Evolutionary conservation across 495 filamentous ascomycete genomes (phyloP).

Genomic region (Tuber microsphaerosporum): DNA sequence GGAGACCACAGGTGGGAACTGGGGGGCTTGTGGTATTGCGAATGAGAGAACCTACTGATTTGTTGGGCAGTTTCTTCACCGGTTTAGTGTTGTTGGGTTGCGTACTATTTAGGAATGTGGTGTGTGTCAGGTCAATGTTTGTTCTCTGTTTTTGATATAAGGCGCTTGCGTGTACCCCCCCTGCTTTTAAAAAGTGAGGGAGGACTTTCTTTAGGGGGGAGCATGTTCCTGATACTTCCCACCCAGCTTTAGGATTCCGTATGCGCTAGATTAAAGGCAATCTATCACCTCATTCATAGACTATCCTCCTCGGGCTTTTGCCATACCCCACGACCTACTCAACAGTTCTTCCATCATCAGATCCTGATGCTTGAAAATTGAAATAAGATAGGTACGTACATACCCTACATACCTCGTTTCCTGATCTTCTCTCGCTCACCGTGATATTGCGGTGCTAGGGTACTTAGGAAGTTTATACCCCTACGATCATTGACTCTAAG

Average conservation of each 20-base stretch:
- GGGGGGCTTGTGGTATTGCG: neutral
- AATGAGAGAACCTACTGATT: neutral
- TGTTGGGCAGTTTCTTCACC: neutral
- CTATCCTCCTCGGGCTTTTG: neutral
- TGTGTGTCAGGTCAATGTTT: neutral
- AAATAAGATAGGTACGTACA: neutral
- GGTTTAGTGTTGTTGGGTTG: neutral
- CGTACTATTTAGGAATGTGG: neutral
- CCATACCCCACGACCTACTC: neutral
- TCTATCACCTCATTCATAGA: neutral
- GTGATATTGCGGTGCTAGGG: neutral
- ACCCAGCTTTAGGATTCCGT: neutral
- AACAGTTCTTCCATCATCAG: neutral
- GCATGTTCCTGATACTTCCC: neutral
- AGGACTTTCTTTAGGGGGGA: neutral
- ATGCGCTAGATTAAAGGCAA: neutral
- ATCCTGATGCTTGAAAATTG: neutral
- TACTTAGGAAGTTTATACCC: neutral
- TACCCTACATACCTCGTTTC: neutral
- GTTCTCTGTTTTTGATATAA: neutral
- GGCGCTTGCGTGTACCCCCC: neutral
- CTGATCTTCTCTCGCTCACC: neutral
- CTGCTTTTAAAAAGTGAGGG: neutral
- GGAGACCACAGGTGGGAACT: neutral
- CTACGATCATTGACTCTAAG: neutral